These are phyloP conservation scores for Ganoderma lucidum DNA, from an alignment of 1,284 basidiomycete genomes.

Conservation along the genomic window DNA sequence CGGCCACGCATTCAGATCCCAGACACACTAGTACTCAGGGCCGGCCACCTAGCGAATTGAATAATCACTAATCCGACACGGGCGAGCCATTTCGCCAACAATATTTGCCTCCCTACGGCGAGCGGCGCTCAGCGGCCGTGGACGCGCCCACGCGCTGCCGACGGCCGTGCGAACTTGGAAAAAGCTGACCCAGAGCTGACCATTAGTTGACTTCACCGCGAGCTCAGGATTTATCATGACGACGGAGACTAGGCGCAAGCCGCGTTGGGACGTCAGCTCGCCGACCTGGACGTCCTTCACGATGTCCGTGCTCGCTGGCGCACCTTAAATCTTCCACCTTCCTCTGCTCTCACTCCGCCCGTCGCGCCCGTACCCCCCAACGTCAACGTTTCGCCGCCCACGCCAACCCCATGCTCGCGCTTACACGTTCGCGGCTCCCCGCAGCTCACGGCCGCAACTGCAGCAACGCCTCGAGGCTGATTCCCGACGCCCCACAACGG, in stretches of 20 bases:
- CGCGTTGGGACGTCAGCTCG: conserved; percentile 14
- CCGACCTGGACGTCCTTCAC: conserved; percentile 4
- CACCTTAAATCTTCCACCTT: background rate
- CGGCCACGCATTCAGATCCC: background rate
- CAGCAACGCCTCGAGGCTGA: background rate
- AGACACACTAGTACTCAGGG: background rate
- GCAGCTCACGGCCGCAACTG: background rate
- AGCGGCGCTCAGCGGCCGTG: background rate
- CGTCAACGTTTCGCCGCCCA: background rate
- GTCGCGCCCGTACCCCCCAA: conserved; percentile 2
- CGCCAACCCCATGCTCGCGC: conserved; percentile 2
- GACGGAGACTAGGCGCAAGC: background rate
- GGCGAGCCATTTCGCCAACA: background rate
- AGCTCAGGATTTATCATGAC: background rate
- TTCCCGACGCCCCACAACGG: conserved; percentile 6
- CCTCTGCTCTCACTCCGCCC: background rate
- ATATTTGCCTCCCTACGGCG: background rate
- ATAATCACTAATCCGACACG: background rate
- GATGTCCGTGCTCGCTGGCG: background rate
- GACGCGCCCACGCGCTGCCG: background rate
- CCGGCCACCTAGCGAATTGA: background rate
- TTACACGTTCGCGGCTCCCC: conserved; percentile 5
- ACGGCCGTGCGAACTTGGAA: background rate
- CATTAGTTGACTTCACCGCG: background rate
- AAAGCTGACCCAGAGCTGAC: too few species aligned